Evolutionary conservation across 169 alveolate genomes (phyloP).

Genomic region (Eimeria praecox): DNA sequence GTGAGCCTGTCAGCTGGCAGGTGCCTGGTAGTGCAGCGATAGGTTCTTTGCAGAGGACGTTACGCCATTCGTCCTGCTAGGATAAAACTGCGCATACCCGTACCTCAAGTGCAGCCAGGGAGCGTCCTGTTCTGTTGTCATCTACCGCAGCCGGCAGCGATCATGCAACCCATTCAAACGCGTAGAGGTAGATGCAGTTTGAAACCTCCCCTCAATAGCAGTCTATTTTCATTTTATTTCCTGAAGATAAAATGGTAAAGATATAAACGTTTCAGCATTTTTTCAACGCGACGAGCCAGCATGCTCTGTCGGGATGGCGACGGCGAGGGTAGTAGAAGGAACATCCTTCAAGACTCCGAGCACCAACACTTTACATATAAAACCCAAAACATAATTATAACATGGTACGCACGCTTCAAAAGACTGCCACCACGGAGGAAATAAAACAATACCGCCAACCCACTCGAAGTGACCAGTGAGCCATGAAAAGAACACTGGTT

Average conservation of each 20-base stretch:
- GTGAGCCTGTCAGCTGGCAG: neutral
- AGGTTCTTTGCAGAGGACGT: too few relatives aligned
- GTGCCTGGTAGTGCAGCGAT: neutral
- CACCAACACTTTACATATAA: neutral
- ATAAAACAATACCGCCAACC: neutral
- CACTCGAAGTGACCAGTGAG: slow-evolving; percentile 1
- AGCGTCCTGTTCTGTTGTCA: neutral
- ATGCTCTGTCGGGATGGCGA: neutral
- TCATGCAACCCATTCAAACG: neutral
- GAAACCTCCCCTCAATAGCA: too few relatives aligned
- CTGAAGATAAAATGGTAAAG: neutral
- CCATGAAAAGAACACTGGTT: neutral
- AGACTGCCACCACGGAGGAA: neutral
- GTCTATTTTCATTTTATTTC: neutral
- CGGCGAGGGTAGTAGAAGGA: neutral
- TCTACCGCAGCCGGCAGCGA: neutral
- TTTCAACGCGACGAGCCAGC: neutral
- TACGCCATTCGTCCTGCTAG: too few relatives aligned
- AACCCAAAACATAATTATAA: neutral
- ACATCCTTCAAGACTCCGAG: neutral
- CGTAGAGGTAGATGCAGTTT: neutral
- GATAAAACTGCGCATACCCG: neutral
- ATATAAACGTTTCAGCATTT: neutral
- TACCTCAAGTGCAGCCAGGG: neutral
- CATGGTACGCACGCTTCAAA: neutral